phyloP scores from a whole-genome alignment of 139 green algal genomes.

The Volvox africanus region DNA sequence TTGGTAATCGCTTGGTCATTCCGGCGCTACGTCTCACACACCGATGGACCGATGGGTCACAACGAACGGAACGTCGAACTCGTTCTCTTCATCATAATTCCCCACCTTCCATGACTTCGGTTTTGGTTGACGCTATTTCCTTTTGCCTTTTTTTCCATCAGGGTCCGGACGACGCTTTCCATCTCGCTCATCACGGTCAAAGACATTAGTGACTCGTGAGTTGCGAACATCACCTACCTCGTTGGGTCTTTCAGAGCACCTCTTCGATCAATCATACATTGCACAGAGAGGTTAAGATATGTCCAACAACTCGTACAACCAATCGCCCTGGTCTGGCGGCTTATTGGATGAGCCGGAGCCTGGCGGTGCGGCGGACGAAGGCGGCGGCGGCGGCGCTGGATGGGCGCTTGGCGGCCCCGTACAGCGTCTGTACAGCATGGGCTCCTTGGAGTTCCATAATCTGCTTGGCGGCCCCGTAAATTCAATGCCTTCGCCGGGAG shows the following conservation, averaged over 20 bases:
- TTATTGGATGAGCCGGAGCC: background rate
- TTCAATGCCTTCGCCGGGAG: background rate
- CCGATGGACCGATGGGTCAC: too few relatives aligned
- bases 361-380: background rate
- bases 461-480: background rate
- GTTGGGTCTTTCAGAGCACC: background rate
- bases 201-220: background rate
- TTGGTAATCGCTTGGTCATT: too few relatives aligned
- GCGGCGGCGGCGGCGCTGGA: background rate
- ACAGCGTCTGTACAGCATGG: background rate
- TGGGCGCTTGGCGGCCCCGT: background rate
- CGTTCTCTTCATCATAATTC: too few relatives aligned
- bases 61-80: too few relatives aligned
- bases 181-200: too few relatives aligned
- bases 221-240: background rate
- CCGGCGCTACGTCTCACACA: too few relatives aligned
- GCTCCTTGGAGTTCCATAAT: background rate
- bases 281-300: background rate
- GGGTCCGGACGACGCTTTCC: too few relatives aligned
- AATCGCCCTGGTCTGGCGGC: background rate
- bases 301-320: background rate
- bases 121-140: too few relatives aligned
- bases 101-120: too few relatives aligned
- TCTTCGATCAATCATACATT: background rate
- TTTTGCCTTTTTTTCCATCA: too few relatives aligned